Percentiles rank a stretch among this genome's conserved stretches.
Evolutionary conservation across 2,329 filamentous ascomycete species (phyloP).

Genomic region (Neocucurbitaria cava): DNA sequence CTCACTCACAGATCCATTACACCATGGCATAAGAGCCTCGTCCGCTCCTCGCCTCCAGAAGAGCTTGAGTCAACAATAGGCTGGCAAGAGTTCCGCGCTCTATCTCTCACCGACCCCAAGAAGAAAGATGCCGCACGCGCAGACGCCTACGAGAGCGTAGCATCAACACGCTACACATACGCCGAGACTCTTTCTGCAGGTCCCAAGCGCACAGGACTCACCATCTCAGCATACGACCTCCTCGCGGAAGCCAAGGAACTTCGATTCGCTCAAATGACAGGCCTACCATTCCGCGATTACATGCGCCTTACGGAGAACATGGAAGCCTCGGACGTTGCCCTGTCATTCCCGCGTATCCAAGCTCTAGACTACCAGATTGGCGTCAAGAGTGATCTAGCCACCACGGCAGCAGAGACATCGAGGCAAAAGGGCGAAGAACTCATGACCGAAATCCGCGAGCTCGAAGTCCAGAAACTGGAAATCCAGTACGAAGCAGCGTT

Average conservation of each 20-base stretch:
- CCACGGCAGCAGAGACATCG: slow-evolving; percentile 15
- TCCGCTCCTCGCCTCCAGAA: slow-evolving; percentile 22
- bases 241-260: slow-evolving; percentile 39
- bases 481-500: slow-evolving; percentile 22
- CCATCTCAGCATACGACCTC: slow-evolving; percentile 35
- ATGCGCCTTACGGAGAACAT: neutral
- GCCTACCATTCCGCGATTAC: slow-evolving; percentile 27
- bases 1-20: slow-evolving; percentile 29
- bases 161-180: slow-evolving; percentile 27
- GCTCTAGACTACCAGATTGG: slow-evolving; percentile 26
- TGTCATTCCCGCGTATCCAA: slow-evolving; percentile 23
- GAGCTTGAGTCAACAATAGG: slow-evolving; percentile 34
- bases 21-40: slow-evolving; percentile 30
- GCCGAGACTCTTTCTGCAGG: slow-evolving; percentile 28
- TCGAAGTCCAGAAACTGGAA: slow-evolving; percentile 25
- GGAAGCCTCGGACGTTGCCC: neutral
- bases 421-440: slow-evolving; percentile 17
- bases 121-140: slow-evolving; percentile 33
- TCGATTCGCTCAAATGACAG: slow-evolving; percentile 27
- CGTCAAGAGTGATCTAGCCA: slow-evolving; percentile 21
- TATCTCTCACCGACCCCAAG: slow-evolving; percentile 23
- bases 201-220: slow-evolving; percentile 25
- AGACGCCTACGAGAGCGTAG: slow-evolving; percentile 34
- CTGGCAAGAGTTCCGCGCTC: slow-evolving; percentile 37
- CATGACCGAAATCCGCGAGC: slow-evolving; percentile 18